Conservation (phyloP, 2,329 filamentous ascomycete genomes). For the Pseudocercospora pini-densiflorae region DNA sequence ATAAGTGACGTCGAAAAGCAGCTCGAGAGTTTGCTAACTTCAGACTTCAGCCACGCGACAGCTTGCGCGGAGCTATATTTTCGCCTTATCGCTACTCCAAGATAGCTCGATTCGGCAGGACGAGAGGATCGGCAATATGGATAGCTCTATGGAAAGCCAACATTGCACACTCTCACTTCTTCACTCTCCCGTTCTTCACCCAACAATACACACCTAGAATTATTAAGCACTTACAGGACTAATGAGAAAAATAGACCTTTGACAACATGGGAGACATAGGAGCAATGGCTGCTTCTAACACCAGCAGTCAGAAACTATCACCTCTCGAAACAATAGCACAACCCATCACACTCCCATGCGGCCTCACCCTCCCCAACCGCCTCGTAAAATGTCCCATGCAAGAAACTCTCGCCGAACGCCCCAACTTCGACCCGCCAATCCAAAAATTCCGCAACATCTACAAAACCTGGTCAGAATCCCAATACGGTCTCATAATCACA, state of each 20-base stretch:
- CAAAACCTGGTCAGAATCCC: constrained; percentile 53
- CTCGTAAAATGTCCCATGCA: constrained; percentile 54
- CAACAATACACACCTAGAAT: background rate
- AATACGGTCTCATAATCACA: constrained; percentile 50
- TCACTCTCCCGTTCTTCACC: background rate
- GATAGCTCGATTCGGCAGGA: background rate
- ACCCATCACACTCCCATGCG: constrained; percentile 33
- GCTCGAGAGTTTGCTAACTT: background rate
- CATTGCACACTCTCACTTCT: background rate
- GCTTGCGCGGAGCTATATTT: background rate
- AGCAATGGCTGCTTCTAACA: background rate
- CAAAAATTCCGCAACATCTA: constrained; percentile 54
- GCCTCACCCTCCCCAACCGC: constrained; percentile 42
- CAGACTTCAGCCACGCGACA: background rate
- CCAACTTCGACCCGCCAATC: constrained; percentile 48
- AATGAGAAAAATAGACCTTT: background rate
- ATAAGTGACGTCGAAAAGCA: background rate
- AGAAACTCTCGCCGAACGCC: constrained; percentile 40
- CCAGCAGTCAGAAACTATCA: constrained; percentile 6
- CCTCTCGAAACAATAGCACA: constrained; percentile 30
- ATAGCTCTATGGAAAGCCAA: background rate
- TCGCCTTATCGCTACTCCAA: background rate
- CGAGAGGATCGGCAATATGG: background rate
- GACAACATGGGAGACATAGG: constrained; percentile 18
- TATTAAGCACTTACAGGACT: too few species aligned